These are phyloP conservation scores for Hericium rajendrae DNA, from an alignment of 768 basidiomycete genomes.

Conservation along the genomic window DNA sequence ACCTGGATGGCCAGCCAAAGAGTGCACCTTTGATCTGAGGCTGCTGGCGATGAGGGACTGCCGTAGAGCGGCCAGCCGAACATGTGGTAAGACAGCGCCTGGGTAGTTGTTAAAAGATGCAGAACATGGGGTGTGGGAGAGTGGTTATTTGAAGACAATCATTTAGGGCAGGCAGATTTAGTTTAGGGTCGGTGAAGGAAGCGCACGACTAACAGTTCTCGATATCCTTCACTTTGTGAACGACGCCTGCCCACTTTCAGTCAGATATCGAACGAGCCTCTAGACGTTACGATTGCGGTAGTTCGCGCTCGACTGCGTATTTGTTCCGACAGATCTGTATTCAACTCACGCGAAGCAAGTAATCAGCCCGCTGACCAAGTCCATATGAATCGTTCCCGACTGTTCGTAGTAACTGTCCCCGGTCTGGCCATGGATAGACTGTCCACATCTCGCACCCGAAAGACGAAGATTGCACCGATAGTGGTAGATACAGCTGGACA, in stretches of 20 bases:
- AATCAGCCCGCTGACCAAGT: no score
- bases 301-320: no score
- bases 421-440: no score
- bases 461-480: no score
- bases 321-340: no score
- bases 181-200: no score
- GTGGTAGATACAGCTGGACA: no score
- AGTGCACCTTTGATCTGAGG: conserved; percentile 15
- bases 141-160: not conserved
- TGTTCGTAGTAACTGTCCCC: no score
- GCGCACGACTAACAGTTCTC: not conserved
- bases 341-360: not conserved
- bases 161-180: not conserved
- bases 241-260: not conserved
- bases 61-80: conserved; percentile 10
- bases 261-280: no score
- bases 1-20: conserved; percentile 15
- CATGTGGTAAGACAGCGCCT: conserved; percentile 18
- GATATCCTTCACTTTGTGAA: not conserved
- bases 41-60: conserved; percentile 13
- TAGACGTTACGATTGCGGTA: no score
- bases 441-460: no score
- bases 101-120: conserved; percentile 15
- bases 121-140: not conserved
- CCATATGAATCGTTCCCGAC: no score